phyloP scores from a whole-genome alignment of 257 asterid genomes.

The Solanum sejunctum region DNA sequence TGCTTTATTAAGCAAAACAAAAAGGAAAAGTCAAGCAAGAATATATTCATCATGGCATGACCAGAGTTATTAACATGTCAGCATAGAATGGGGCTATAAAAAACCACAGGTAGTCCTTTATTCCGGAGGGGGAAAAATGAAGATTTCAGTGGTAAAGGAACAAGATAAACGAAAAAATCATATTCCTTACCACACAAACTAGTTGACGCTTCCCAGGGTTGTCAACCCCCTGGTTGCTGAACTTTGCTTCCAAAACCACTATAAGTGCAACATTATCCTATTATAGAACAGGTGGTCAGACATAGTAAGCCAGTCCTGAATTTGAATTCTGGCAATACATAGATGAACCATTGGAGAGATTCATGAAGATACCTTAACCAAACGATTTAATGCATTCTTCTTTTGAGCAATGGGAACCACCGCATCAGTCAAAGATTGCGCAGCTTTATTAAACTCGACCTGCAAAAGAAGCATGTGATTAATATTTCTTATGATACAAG shows the following conservation, averaged over 20 bases:
- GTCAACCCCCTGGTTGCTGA: constrained; percentile 66
- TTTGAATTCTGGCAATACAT: background rate
- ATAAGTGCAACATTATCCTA: constrained; percentile 94
- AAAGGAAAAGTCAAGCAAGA: background rate
- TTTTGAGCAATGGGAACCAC: constrained; percentile 68
- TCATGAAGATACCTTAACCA: constrained; percentile 56
- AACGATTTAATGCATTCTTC: constrained; percentile 65
- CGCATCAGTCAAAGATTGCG: constrained; percentile 87
- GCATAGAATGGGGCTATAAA: background rate
- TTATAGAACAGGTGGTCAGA: constrained; percentile 4
- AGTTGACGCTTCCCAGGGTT: constrained; percentile 88
- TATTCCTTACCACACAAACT: constrained; percentile 79
- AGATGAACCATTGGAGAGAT: background rate
- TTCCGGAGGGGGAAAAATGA: background rate
- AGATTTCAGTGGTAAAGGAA: background rate
- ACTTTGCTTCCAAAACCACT: constrained; percentile 89
- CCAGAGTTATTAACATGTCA: background rate
- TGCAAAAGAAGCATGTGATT: constrained; percentile 12
- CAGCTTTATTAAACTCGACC: constrained; percentile 99
- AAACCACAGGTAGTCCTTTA: background rate
- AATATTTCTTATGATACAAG: constrained; percentile 1
- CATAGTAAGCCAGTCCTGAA: background rate
- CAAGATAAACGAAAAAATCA: background rate
- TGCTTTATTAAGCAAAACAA: background rate
- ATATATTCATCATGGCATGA: background rate